phyloP scores from a whole-genome alignment of 2,329 filamentous ascomycete genomes.

The Allantophomopsis cytisporea region DNA sequence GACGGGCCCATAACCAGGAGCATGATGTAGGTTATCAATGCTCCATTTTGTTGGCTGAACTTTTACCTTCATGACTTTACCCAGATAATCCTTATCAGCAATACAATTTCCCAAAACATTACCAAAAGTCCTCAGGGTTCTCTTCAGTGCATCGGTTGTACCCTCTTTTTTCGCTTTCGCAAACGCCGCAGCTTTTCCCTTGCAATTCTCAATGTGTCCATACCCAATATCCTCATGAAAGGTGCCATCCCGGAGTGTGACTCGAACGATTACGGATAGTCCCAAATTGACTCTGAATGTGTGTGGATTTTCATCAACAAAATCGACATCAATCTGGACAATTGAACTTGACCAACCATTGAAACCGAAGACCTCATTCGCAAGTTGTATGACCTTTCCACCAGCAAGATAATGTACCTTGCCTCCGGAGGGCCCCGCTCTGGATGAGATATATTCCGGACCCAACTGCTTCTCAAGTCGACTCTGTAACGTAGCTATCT shows the following conservation, averaged over 20 bases:
- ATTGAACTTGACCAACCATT: slow-evolving; percentile 98
- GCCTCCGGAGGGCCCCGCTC: slow-evolving; percentile 68
- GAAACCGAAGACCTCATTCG: slow-evolving; percentile 92
- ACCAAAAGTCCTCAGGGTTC: slow-evolving; percentile 80
- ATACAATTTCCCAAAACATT: slow-evolving; percentile 97
- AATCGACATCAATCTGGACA: slow-evolving; percentile 88
- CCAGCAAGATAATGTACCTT: slow-evolving; percentile 92
- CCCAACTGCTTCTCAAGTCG: slow-evolving; percentile 87
- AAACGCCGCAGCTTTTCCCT: slow-evolving; percentile 88
- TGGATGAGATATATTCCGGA: slow-evolving; percentile 86
- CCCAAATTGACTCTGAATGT: slow-evolving; percentile 74
- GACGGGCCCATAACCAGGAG: slow-evolving; percentile 44
- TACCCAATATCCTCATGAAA: slow-evolving; percentile 97
- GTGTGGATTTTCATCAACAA: slow-evolving; percentile 74
- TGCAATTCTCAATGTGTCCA: slow-evolving; percentile 90
- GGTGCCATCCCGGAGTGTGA: slow-evolving; percentile 86
- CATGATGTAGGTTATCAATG: slow-evolving; percentile 67
- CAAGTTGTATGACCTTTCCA: slow-evolving; percentile 90
- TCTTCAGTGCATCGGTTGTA: slow-evolving; percentile 86
- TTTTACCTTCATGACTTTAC: slow-evolving; percentile 84
- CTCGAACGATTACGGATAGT: slow-evolving; percentile 77
- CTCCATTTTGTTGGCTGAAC: slow-evolving; percentile 65
- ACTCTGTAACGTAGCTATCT: slow-evolving; percentile 78
- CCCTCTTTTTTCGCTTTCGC: slow-evolving; percentile 99
- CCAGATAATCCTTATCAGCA: slow-evolving; percentile 90